A percentile compares a stretch with the other conserved stretches of the same genome.
Evolutionary conservation across 1,139 yeast genomes (phyloP).

Genomic region (Pichia kudriavzevii): DNA sequence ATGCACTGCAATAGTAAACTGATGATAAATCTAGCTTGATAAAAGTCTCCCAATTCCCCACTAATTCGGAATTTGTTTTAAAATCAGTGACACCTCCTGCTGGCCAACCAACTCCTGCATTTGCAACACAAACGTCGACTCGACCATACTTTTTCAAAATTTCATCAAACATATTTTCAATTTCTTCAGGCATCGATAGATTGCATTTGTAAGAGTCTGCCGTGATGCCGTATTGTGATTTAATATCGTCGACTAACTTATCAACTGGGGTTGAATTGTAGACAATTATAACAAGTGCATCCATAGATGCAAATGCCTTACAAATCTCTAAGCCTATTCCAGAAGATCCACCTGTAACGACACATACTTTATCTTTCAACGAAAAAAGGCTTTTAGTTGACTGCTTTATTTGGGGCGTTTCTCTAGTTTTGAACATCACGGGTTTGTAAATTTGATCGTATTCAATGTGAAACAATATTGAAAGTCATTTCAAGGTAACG

Average conservation of each 20-base stretch:
- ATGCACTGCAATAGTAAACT: constrained; percentile 51
- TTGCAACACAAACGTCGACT: constrained; percentile 58
- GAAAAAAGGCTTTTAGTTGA: constrained; percentile 41
- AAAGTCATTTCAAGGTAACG: neutral
- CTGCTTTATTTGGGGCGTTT: constrained; percentile 2
- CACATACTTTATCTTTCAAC: constrained; percentile 77
- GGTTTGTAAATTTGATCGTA: too few relatives aligned
- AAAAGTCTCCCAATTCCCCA: constrained; percentile 41
- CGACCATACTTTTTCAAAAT: constrained; percentile 49
- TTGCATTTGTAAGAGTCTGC: constrained; percentile 46
- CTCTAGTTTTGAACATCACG: constrained; percentile 11
- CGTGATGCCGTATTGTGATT: constrained; percentile 38
- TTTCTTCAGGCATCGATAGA: constrained; percentile 37
- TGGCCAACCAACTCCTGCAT: constrained; percentile 59
- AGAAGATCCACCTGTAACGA: constrained; percentile 79
- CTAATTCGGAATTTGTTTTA: constrained; percentile 36
- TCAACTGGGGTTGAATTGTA: constrained; percentile 60
- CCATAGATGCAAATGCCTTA: constrained; percentile 83
- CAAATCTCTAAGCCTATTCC: constrained; percentile 90
- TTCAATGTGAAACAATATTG: too few relatives aligned
- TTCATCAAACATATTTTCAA: constrained; percentile 34
- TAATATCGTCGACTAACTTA: constrained; percentile 37
- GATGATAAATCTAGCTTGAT: constrained; percentile 50
- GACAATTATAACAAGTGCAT: constrained; percentile 87
- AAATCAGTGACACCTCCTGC: constrained; percentile 39